Conservation (phyloP, 2,329 filamentous ascomycete species). For the Claviceps sp. region DNA sequence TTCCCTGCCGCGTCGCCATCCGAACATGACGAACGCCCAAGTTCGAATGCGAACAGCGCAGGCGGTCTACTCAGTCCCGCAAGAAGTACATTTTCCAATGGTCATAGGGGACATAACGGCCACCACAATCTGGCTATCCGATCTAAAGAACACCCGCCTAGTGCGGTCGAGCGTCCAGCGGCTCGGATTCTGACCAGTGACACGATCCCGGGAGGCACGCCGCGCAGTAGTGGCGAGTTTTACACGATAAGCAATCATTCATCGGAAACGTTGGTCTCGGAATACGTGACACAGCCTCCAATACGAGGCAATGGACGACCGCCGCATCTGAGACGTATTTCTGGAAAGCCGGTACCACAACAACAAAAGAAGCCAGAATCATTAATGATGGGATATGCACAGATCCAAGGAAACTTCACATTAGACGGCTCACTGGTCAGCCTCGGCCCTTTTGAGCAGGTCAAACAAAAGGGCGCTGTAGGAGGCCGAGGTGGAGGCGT, state of each 20-base stretch:
- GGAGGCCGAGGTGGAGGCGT: constrained; percentile 80
- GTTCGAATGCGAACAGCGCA: constrained; percentile 17
- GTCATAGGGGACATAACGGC: constrained; percentile 7
- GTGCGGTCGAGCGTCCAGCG: constrained; percentile 42
- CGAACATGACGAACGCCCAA: constrained; percentile 18
- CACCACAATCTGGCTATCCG: constrained; percentile 22
- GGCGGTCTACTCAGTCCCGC: constrained; percentile 29
- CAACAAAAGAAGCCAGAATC: constrained; percentile 51
- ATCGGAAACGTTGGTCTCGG: constrained; percentile 81
- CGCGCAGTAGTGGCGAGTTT: constrained; percentile 85
- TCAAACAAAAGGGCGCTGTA: constrained; percentile 86
- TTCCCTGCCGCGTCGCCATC: constrained; percentile 38
- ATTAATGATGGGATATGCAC: constrained; percentile 95
- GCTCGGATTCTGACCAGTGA: constrained; percentile 64
- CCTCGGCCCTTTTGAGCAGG: constrained; percentile 80
- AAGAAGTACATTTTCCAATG: constrained; percentile 17
- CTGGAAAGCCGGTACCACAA: constrained; percentile 28
- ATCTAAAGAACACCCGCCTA: constrained; percentile 31
- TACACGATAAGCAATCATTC: constrained; percentile 93
- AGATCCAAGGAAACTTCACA: constrained; percentile 83
- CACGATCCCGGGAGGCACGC: constrained; percentile 61
- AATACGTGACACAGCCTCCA: constrained; percentile 53
- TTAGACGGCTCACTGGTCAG: constrained; percentile 86
- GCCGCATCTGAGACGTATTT: constrained; percentile 32
- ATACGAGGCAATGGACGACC: constrained; percentile 23